Evolutionary conservation across 345 rosid species (phyloP), one percentile per base, ranked within the genome.

Genomic region (Eucalyptus coolabah): DNA sequence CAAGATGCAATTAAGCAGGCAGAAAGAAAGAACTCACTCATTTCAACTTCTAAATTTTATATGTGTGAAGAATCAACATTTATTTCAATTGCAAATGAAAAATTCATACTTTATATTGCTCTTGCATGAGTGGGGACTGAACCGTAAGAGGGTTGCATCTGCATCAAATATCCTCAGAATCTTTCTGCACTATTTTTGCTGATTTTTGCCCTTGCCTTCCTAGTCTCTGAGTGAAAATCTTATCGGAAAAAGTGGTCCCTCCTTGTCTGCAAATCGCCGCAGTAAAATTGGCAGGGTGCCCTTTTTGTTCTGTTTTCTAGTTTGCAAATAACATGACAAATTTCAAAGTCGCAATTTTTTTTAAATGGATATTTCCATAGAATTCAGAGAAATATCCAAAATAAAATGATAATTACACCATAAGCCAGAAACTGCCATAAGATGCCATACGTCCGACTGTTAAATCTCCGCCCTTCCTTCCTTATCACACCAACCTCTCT

Each of bases 391-490:
- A 86, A 86, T 50, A 49, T 42, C 85, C 34, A 40, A 54, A 32
- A 54, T 51, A 65, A 65, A 85, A 23, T 34, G 63, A 54, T 40
- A 86, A 65, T 34, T 18, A 50, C 53, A 18, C 85, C 85, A 40
- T 65, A 65, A 47, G 91, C 91, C 96, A 94, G 91, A 92, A 83
- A 92, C 93, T 89, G 95, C 88, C 96, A 96, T 91, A 93, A 92
- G 92, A 92, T 50, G 94, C 93, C 96, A 94, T 90, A 44, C 88
- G 88, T 92, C 95, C 91, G 94, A 93, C 96, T 63, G 93, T 92
- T 95, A 92, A 98, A 96, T 97, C 98, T 96, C 98, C 96, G 95
- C 99, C 99, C 98, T 96, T 96, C 97, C 98, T 98, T 94, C 96
- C 99, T 98, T 97, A 96, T 97, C 99, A 92, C 91, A 91, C 96